Conservation (phyloP, 768 basidiomycete species). For the Suillus bovinus region DNA sequence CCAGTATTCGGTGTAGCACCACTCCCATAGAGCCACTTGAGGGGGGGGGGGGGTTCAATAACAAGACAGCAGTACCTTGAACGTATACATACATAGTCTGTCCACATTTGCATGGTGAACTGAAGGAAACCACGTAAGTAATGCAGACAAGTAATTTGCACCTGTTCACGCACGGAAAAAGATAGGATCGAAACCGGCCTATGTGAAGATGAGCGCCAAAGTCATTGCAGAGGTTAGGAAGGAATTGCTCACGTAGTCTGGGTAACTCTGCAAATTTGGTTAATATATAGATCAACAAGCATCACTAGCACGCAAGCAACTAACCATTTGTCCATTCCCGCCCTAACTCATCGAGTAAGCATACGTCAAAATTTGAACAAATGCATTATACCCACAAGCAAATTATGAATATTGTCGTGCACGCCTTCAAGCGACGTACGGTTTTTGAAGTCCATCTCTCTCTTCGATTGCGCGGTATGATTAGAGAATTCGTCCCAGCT, state of each 20-base stretch:
- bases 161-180: constrained; percentile 22
- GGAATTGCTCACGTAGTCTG: constrained; percentile 24
- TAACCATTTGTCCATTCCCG: constrained; percentile 29
- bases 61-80: neutral
- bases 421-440: constrained; percentile 24
- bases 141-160: neutral
- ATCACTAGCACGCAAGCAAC: neutral
- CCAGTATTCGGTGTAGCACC: constrained; percentile 31
- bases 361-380: neutral
- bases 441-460: constrained; percentile 12
- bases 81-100: constrained; percentile 16
- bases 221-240: neutral
- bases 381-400: constrained; percentile 16
- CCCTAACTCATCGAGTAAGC: constrained; percentile 16
- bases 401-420: constrained; percentile 22
- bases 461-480: constrained; percentile 20
- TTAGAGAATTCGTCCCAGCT: constrained; percentile 34
- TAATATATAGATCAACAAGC: constrained; percentile 1
- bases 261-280: constrained; percentile 14
- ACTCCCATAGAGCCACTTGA: constrained; percentile 31
- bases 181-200: constrained; percentile 28
- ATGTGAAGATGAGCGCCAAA: neutral
- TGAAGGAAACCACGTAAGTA: constrained; percentile 7
- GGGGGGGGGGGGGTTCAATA: neutral
- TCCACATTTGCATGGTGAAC: constrained; percentile 29